Evolutionary conservation across 2,329 filamentous ascomycete species (phyloP), one percentile per base, ranked within the genome.

Genomic region (Arthroderma uncinatum): DNA sequence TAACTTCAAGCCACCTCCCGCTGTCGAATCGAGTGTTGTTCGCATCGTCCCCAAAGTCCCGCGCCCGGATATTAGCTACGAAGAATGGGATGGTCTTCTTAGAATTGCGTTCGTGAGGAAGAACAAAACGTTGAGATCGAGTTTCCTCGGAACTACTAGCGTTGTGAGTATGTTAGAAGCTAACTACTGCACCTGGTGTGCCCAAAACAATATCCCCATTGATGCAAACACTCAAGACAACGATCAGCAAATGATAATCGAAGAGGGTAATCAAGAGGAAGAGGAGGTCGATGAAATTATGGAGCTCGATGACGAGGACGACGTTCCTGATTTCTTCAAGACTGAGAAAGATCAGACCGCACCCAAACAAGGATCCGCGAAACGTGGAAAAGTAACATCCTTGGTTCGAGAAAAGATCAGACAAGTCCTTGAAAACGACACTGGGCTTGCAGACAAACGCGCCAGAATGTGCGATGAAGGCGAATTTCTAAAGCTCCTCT

Each of bases 1-100:
- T 73, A 97, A 97, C 76, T 98, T 97, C 80, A 89, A 89, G 61
- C 93, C 93, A 0, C 92, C 93, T 0, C 93, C 93, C 7, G 82
- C 89, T 67, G 93, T 98, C 58, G 93, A 98, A 73, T 89, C 84
- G 6, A 91, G 86, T 58, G 91, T 96, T 5, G 90, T 96, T 52
- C 82, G 91, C 59, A 86, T 96, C 63, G 88, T 92, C 68, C 90
- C 90, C 21, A 94, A 96, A 75, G 79, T 82, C 37, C 90, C 90
- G 9, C 77, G 89, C 37, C 92, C 92, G 55, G 85, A 89, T 64
- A 91, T 97, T 62, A 88, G 84, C 68, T 97, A 92, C 73, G 89
- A 94, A 55, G 93, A 97, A 71, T 96, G 91, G 85, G 92, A 97
- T 68, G 91, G 92, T 8, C 78, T 97, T 68, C 73, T 97, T 60